Conservation (phyloP, 2,329 filamentous ascomycete genomes). For the Fusarium nygamai region DNA sequence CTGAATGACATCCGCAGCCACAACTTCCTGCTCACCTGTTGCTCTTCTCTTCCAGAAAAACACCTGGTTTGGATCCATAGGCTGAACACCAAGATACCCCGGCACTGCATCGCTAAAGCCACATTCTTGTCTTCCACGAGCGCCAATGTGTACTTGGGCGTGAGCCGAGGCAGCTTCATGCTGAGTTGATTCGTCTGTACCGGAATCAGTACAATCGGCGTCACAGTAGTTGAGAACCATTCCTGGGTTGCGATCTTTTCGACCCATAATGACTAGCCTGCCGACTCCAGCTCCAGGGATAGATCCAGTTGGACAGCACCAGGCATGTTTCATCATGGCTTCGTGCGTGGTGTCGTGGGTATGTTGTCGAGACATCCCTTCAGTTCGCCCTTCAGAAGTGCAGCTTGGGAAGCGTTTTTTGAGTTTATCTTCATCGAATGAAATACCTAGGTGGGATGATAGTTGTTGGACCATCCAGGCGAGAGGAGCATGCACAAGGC, state of each 20-base stretch:
- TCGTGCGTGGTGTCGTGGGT: background rate
- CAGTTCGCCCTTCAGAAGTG: rapidly evolving
- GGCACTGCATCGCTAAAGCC: background rate
- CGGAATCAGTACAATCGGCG: rapidly evolving
- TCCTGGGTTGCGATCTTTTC: background rate
- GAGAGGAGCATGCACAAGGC: background rate
- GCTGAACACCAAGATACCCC: background rate
- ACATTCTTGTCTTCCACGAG: background rate
- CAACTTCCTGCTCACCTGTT: background rate
- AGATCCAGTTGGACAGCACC: background rate
- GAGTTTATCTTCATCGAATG: background rate
- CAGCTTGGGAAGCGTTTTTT: background rate
- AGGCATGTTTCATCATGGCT: background rate
- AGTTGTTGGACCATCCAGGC: background rate
- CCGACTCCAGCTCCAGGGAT: background rate
- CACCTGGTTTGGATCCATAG: background rate
- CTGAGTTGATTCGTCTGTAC: background rate
- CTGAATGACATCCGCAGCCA: background rate
- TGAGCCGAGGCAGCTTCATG: background rate
- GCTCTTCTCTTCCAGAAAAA: background rate
- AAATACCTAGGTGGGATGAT: background rate
- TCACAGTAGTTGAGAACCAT: background rate
- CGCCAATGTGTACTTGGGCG: background rate
- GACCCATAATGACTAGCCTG: background rate
- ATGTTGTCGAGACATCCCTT: rapidly evolving